These are phyloP conservation scores for Parsonsia alboflavescens DNA, from an alignment of 257 asterid genomes.

Conservation along the genomic window DNA sequence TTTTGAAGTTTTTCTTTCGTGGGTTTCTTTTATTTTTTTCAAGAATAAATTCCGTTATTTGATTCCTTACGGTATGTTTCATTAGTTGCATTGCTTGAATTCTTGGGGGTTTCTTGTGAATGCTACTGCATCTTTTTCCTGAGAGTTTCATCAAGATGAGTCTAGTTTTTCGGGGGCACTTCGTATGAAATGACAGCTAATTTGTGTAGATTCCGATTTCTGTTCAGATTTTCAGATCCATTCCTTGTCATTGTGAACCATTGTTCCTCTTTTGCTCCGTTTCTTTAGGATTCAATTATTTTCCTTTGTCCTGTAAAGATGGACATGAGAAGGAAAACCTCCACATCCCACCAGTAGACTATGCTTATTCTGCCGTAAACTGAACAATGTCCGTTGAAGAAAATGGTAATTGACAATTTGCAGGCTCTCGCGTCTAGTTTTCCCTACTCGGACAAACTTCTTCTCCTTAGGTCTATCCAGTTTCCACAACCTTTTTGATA, in stretches of 20 bases:
- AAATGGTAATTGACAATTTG: background rate
- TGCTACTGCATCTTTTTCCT: background rate
- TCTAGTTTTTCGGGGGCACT: background rate
- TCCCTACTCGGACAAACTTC: background rate
- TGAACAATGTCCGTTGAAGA: background rate
- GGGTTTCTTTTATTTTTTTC: background rate
- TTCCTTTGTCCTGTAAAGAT: background rate
- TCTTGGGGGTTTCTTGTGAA: background rate
- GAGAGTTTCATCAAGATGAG: background rate
- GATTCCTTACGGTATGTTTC: background rate
- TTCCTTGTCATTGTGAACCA: background rate
- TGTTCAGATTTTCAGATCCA: constrained; percentile 5
- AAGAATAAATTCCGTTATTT: background rate
- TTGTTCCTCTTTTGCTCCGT: background rate
- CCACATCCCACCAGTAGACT: background rate
- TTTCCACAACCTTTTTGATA: background rate
- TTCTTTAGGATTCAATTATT: background rate
- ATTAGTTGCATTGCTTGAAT: background rate
- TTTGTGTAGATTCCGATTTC: background rate
- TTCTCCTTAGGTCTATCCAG: background rate
- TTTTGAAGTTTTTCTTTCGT: background rate
- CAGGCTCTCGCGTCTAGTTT: background rate
- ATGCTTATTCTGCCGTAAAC: background rate
- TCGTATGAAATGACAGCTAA: background rate
- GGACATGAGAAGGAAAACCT: background rate